phyloP scores from a whole-genome alignment of 2,329 filamentous ascomycete genomes.

The Phaeoacremonium minimum region DNA sequence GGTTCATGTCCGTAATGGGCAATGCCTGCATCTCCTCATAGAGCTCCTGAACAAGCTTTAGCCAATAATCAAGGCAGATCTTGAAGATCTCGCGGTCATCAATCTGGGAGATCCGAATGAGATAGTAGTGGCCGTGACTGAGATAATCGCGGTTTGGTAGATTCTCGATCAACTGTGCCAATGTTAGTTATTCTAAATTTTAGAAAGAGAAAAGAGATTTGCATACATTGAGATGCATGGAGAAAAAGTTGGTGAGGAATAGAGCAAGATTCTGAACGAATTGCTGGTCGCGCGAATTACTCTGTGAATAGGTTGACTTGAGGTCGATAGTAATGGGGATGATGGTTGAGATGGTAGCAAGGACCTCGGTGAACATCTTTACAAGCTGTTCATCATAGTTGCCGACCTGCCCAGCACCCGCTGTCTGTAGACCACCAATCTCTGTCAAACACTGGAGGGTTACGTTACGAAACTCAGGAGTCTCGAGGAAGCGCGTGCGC shows the following conservation, averaged over 20 bases:
- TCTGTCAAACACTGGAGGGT: constrained; percentile 96
- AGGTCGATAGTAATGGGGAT: constrained; percentile 88
- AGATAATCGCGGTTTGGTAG: constrained; percentile 93
- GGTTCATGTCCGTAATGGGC: constrained; percentile 88
- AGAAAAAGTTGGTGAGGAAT: constrained; percentile 96
- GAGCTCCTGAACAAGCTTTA: constrained; percentile 93
- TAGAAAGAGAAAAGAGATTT: background rate
- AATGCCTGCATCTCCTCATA: constrained; percentile 99
- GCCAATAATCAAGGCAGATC: constrained; percentile 98
- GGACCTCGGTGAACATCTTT: constrained; percentile 96
- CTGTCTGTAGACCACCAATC: constrained; percentile 89
- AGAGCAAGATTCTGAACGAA: constrained; percentile 96
- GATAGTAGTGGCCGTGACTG: constrained; percentile 93
- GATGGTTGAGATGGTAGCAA: constrained; percentile 88
- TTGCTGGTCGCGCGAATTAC: constrained; percentile 91
- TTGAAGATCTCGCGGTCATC: constrained; percentile 99
- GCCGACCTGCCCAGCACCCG: constrained; percentile 58
- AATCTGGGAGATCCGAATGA: constrained; percentile 97
- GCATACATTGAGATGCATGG: constrained; percentile 75
- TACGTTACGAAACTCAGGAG: constrained; percentile 93
- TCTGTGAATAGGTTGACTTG: constrained; percentile 84
- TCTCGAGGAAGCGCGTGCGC: constrained; percentile 85
- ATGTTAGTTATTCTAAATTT: constrained; percentile 12
- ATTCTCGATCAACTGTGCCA: constrained; percentile 77
- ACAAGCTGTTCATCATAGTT: constrained; percentile 94